Evolutionary conservation across 2,329 filamentous ascomycete genomes (phyloP), one percentile per base, ranked within the genome.

Genomic region (Aureobasidium lini): DNA sequence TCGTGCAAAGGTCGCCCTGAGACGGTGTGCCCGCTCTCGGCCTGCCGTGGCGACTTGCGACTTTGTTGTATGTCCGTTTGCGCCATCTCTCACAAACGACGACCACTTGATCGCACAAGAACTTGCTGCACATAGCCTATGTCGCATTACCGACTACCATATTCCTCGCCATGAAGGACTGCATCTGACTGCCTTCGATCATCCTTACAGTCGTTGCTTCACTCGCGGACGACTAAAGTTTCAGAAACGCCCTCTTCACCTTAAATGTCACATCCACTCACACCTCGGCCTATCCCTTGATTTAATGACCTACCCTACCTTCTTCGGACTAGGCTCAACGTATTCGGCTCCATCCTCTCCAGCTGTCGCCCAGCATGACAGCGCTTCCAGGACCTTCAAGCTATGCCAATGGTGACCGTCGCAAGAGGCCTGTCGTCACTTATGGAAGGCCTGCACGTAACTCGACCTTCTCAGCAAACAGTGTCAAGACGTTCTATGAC

Each of bases 391-490:
- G 15, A 44, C 6, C 36, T 13, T 31, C 31, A 16, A 50, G 23
- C 37, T 36, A 59, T 31, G 40, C 29, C 6, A 18, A 18, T 31
- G 39, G 43, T 11, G 37, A 49, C 13, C 50, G 59, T 32, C 59
- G 71, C 59, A 73, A 73, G 66, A 72, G 70, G 60, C 60, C 70
- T 40, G 54, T 57, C 15, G 66, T 72, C 10, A 75, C 72, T 7
- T 76, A 75, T 59, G 72, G 72, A 52, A 73, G 71, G 62, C 54
- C 68, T 16, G 66, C 69, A 59, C 70, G 72, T 49, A 62, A 46
- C 11, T 63, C 63, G 6, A 31, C 48, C 63, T 18, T 59, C 63
- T 49, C 47, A n/a, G 15, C 54, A 6, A 44, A 29, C 13, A 42
- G 42, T 44, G 32, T 15, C n/a, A 37, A 10, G 34, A 23, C 28